Conservation (phyloP, 164 flowering plant species). For the Vitis rupestris region DNA sequence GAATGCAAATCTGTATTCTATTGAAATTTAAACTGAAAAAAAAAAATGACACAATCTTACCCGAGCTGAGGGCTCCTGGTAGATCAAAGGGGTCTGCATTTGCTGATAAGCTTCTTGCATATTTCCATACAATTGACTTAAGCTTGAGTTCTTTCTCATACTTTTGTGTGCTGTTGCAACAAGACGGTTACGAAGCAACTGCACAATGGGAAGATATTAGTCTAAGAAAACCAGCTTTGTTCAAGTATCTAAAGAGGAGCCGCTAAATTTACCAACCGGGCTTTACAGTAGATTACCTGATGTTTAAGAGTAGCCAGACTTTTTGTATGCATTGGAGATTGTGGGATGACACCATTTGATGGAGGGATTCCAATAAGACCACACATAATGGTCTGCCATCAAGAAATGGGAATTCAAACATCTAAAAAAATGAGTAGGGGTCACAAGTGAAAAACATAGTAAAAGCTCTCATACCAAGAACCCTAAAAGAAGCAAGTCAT, state of each 20-base stretch:
- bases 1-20: neutral
- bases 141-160: constrained; percentile 74
- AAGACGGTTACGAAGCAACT: constrained; percentile 86
- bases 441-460: neutral
- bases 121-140: constrained; percentile 84
- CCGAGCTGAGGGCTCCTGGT: constrained; percentile 62
- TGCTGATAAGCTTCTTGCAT: constrained; percentile 96
- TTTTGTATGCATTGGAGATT: constrained; percentile 99
- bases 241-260: neutral
- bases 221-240: neutral
- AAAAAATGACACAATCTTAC: constrained; percentile 25
- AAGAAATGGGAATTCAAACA: neutral
- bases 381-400: constrained; percentile 70
- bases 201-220: constrained; percentile 17
- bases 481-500: constrained; percentile 89
- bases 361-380: constrained; percentile 99
- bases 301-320: constrained; percentile 97
- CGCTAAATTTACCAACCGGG: too few relatives aligned
- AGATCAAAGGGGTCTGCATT: constrained; percentile 92
- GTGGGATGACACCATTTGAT: constrained; percentile 98
- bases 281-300: constrained; percentile 49
- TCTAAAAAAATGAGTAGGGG: neutral
- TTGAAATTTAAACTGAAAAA: neutral
- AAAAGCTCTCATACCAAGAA: constrained; percentile 64
- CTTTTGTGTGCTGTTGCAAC: constrained; percentile 76